A percentile compares a stretch with the other conserved stretches of the same genome.
These are phyloP conservation scores for Lonicera japonica DNA, from an alignment of 129 eudicot genomes.

Conservation along the genomic window DNA sequence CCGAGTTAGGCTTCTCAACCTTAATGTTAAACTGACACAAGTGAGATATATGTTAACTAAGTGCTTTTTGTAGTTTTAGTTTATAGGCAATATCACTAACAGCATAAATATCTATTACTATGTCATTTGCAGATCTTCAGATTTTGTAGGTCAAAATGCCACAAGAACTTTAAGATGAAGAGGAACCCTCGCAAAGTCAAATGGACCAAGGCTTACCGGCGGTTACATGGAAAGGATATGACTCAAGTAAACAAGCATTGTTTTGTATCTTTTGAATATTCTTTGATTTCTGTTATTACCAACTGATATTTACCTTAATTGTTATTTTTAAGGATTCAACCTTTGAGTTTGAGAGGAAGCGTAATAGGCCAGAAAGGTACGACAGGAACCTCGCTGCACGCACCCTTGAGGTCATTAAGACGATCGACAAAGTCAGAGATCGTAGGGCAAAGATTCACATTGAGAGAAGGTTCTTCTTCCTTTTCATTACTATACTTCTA, in stretches of 20 bases:
- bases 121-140: slow-evolving; percentile 57
- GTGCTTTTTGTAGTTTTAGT: not conserved
- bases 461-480: slow-evolving; percentile 37
- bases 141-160: slow-evolving; percentile 93
- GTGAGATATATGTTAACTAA: too few species aligned
- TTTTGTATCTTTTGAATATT: not conserved
- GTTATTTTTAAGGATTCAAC: slow-evolving; percentile 58
- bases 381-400: slow-evolving; percentile 74
- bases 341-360: slow-evolving; percentile 94
- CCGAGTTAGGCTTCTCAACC: not conserved
- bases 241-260: slow-evolving; percentile 56
- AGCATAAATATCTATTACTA: not conserved
- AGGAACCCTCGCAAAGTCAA: slow-evolving; percentile 93
- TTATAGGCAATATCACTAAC: not conserved
- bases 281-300: not conserved
- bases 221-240: slow-evolving; percentile 95
- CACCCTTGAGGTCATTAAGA: slow-evolving; percentile 72
- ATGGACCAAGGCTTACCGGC: slow-evolving; percentile 92
- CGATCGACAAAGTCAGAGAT: slow-evolving; percentile 52
- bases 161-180: slow-evolving; percentile 98
- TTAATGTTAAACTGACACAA: not conserved
- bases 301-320: not conserved
- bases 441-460: slow-evolving; percentile 44
- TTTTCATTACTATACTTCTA: not conserved
- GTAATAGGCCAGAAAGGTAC: slow-evolving; percentile 95